A percentile compares a stretch with the other conserved stretches of the same genome.
phyloP scores from a whole-genome alignment of 2,329 filamentous ascomycete species.

The Drechslerella stenobrocha region DNA sequence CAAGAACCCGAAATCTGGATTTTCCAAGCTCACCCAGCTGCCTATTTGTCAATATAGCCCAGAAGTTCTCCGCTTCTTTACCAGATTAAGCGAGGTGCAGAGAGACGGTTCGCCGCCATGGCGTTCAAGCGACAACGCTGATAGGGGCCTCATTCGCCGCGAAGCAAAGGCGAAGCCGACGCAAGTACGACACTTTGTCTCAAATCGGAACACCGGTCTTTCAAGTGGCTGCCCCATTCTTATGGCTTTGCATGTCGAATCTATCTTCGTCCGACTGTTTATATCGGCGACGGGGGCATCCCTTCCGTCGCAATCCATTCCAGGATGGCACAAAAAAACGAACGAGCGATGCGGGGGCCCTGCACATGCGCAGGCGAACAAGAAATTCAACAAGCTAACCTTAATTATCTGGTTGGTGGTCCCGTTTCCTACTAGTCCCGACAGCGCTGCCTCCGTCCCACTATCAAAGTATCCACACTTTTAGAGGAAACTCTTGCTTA shows the following conservation, averaged over 20 bases:
- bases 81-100: constrained; percentile 33
- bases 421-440: not conserved
- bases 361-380: constrained; percentile 14
- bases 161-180: constrained; percentile 4
- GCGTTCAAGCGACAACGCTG: constrained; percentile 7
- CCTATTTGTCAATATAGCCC: not conserved
- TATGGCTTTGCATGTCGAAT: not conserved
- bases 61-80: constrained; percentile 30
- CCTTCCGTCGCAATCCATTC: not conserved
- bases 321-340: constrained; percentile 3
- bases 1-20: constrained; percentile 7
- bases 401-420: constrained; percentile 6
- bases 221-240: not conserved
- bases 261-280: not conserved
- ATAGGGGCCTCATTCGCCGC: not conserved
- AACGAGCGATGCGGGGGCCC: constrained; percentile 34
- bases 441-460: not conserved
- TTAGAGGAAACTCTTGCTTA: constrained; percentile 27
- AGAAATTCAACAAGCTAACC: constrained; percentile 8
- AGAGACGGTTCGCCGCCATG: constrained; percentile 5
- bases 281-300: not conserved
- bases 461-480: constrained; percentile 39
- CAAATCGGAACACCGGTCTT: not conserved
- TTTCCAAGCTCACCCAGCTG: not conserved
- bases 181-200: not conserved